Evolutionary conservation across 179 eudicot species (phyloP).

Genomic region (Corrigiola litoralis): DNA sequence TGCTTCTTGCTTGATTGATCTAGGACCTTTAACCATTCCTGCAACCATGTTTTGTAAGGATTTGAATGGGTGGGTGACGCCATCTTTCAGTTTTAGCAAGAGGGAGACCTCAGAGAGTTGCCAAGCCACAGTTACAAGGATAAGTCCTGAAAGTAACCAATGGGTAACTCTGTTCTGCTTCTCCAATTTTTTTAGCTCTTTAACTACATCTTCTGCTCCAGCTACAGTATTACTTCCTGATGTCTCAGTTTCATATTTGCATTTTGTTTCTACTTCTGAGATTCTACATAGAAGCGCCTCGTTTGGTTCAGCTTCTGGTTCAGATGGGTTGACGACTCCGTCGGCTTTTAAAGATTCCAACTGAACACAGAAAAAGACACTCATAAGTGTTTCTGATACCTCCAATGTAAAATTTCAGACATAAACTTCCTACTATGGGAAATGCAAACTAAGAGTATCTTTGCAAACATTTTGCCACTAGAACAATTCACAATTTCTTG

Average conservation of each 20-base stretch:
- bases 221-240: not conserved
- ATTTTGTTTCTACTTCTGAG: constrained; percentile 12
- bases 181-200: constrained; percentile 49
- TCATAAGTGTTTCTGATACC: not conserved
- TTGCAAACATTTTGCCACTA: no score
- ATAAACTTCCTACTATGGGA: no score
- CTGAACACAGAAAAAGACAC: constrained; percentile 24
- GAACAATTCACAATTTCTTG: no score
- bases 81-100: constrained; percentile 44
- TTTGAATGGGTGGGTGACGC: constrained; percentile 51
- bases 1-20: not conserved
- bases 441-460: no score
- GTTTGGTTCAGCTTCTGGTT: constrained; percentile 15
- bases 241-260: not conserved
- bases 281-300: constrained; percentile 12
- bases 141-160: constrained; percentile 55
- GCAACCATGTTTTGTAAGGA: constrained; percentile 38
- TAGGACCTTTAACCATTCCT: constrained; percentile 32
- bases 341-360: constrained; percentile 42
- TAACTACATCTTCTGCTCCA: constrained; percentile 36
- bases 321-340: constrained; percentile 20
- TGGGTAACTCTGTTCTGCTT: constrained; percentile 74
- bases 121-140: constrained; percentile 62
- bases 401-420: no score
- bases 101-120: constrained; percentile 68